A percentile compares a stretch with the other conserved stretches of the same genome.
These are phyloP conservation scores for Silybum marianum DNA, from an alignment of 129 eudicot species.

Conservation along the genomic window DNA sequence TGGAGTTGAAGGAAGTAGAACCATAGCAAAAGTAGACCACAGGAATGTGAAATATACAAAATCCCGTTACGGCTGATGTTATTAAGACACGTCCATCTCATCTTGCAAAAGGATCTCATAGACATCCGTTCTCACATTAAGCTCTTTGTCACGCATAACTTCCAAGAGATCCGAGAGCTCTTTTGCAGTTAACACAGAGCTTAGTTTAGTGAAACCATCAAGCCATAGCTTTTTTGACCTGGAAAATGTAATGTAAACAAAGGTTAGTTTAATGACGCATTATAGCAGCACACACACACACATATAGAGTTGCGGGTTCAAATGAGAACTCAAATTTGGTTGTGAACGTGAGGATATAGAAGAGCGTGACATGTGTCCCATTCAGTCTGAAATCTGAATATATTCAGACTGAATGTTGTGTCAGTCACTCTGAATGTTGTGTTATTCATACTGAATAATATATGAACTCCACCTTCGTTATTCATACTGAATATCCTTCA, in stretches of 20 bases:
- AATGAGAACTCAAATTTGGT: too few relatives aligned
- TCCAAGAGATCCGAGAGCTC: slow-evolving; percentile 94
- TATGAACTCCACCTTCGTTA: too few relatives aligned
- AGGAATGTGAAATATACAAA: not conserved
- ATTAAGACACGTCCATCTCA: slow-evolving; percentile 45
- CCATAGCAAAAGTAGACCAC: not conserved
- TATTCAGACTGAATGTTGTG: too few relatives aligned
- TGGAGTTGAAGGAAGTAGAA: slow-evolving; percentile 2
- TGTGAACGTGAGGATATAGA: too few relatives aligned
- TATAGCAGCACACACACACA: not conserved
- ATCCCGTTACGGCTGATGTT: not conserved
- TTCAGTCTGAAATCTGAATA: too few relatives aligned
- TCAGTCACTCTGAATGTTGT: too few relatives aligned
- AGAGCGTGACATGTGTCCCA: too few relatives aligned
- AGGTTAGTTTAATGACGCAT: slow-evolving; percentile 4
- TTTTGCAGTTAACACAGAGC: slow-evolving; percentile 58
- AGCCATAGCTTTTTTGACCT: slow-evolving; percentile 97
- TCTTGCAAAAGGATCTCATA: slow-evolving; percentile 90
- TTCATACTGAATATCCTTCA: too few relatives aligned
- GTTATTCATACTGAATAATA: too few relatives aligned
- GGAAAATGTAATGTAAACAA: not conserved
- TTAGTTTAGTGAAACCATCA: slow-evolving; percentile 76
- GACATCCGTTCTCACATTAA: slow-evolving; percentile 89
- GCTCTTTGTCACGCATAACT: slow-evolving; percentile 94
- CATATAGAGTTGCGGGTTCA: too few relatives aligned